Percentiles rank a stretch among this genome's conserved stretches.
Evolutionary conservation across 257 asterid genomes (phyloP).

Genomic region (Agastache rugosa): DNA sequence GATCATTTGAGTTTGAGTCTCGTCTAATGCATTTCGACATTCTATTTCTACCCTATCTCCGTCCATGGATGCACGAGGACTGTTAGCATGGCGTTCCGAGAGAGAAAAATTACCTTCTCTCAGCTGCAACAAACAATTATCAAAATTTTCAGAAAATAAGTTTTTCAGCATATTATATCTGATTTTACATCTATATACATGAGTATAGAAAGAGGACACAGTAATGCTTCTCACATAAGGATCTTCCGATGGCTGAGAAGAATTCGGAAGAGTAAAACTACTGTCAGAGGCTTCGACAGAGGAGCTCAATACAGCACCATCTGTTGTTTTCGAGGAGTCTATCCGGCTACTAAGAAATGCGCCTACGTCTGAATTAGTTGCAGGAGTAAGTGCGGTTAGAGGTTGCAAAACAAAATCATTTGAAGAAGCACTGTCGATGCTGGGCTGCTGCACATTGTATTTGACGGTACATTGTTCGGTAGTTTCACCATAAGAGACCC

Average conservation of each 20-base stretch:
- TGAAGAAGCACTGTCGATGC: slow-evolving; percentile 39
- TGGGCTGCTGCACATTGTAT: slow-evolving; percentile 40
- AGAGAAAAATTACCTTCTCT: slow-evolving; percentile 20
- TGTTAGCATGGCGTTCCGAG: slow-evolving; percentile 27
- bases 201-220: slow-evolving; percentile 4
- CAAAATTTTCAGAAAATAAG: slow-evolving; percentile 15
- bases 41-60: slow-evolving; percentile 41
- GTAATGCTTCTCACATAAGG: slow-evolving; percentile 38
- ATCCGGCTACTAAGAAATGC: slow-evolving; percentile 39
- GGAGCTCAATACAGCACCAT: slow-evolving; percentile 45
- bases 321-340: slow-evolving; percentile 42
- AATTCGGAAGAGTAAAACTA: slow-evolving; percentile 41
- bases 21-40: slow-evolving; percentile 32
- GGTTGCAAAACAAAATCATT: slow-evolving; percentile 40
- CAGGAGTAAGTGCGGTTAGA: slow-evolving; percentile 32
- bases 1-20: slow-evolving; percentile 40
- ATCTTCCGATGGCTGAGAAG: slow-evolving; percentile 34
- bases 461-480: slow-evolving; percentile 29
- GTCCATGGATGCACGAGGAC: slow-evolving; percentile 34
- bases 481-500: slow-evolving; percentile 43
- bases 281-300: slow-evolving; percentile 44
- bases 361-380: slow-evolving; percentile 46
- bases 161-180: background rate
- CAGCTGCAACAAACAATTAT: slow-evolving; percentile 51
- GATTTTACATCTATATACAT: slow-evolving; percentile 13